These are phyloP conservation scores for Fusarium pseudoanthophilum DNA, from an alignment of 2,329 filamentous ascomycete species.

Conservation along the genomic window DNA sequence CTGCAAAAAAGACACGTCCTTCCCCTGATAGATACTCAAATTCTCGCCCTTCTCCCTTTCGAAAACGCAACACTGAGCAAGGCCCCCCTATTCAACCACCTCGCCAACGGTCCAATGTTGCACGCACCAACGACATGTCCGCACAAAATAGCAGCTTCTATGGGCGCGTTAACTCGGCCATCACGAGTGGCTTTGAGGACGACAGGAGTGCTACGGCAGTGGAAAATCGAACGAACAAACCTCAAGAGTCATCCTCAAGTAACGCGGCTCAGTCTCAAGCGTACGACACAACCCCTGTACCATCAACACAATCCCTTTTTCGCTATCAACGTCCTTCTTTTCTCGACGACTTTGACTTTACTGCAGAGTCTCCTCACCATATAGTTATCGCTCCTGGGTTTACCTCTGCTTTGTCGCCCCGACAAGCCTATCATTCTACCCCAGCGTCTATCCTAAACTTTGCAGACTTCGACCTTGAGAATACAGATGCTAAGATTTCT, in stretches of 20 bases:
- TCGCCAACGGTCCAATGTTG: slow-evolving; percentile 24
- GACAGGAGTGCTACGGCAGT: slow-evolving; percentile 36
- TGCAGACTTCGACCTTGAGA: slow-evolving; percentile 12
- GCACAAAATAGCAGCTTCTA: slow-evolving; percentile 42
- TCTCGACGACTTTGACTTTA: slow-evolving; percentile 37
- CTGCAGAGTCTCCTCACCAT: neutral
- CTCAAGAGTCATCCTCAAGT: neutral
- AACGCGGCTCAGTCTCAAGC: slow-evolving; percentile 12
- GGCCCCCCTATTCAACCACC: neutral
- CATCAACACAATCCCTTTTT: slow-evolving; percentile 23
- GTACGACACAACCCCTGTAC: slow-evolving; percentile 19
- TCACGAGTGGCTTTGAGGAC: slow-evolving; percentile 47
- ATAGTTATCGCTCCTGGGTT: slow-evolving; percentile 1
- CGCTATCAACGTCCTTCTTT: slow-evolving; percentile 34
- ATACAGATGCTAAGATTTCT: neutral
- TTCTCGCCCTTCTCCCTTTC: neutral
- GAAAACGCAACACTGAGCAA: neutral
- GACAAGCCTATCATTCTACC: slow-evolving; percentile 36
- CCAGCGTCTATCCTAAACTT: slow-evolving; percentile 36
- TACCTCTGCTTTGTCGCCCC: neutral
- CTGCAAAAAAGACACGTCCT: neutral
- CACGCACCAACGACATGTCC: slow-evolving; percentile 46
- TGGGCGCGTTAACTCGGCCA: slow-evolving; percentile 46
- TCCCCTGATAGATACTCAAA: neutral
- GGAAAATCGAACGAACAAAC: neutral